Percentiles rank a stretch among this genome's conserved stretches.
Evolutionary conservation across 176 grass and related monocot species (phyloP).

Genomic region (Musa schizocarpa): DNA sequence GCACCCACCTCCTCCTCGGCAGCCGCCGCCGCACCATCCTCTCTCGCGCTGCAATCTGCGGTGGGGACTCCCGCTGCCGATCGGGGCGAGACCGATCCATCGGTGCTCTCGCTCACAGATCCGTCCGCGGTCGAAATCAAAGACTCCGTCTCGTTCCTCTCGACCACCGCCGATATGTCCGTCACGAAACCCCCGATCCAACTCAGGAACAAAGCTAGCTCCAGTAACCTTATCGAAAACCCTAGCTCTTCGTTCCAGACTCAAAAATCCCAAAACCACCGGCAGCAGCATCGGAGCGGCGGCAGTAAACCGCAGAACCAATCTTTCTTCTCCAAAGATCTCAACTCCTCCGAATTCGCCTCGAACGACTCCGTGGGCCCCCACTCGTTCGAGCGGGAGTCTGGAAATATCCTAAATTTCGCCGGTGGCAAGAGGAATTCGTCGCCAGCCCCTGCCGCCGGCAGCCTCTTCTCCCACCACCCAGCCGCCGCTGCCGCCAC

Average conservation of each 20-base stretch:
- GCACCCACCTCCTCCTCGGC: conserved; percentile 2
- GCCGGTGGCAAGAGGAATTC: conserved; percentile 46
- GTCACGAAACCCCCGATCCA: conserved; percentile 70
- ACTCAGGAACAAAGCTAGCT: conserved; percentile 63
- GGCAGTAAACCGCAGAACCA: conserved; percentile 8
- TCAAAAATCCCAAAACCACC: background rate
- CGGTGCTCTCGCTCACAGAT: conserved; percentile 90
- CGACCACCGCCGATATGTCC: conserved; percentile 43
- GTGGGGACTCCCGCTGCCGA: conserved; percentile 9
- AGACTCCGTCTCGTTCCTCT: conserved; percentile 35
- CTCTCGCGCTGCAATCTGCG: background rate
- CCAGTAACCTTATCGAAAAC: conserved; percentile 70
- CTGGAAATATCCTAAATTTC: conserved; percentile 75
- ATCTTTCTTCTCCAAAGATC: conserved; percentile 38
- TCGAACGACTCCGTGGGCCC: conserved; percentile 35
- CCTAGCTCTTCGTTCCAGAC: conserved; percentile 43
- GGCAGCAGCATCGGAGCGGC: conserved; percentile 2
- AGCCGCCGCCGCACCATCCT: conserved; percentile 11
- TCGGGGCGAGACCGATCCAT: conserved; percentile 67
- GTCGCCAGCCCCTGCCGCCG: conserved; percentile 9
- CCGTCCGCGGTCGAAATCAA: conserved; percentile 53
- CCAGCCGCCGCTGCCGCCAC: conserved; percentile 14
- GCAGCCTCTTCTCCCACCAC: conserved; percentile 73
- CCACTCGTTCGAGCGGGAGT: conserved; percentile 74
- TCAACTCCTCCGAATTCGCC: conserved; percentile 71